A percentile compares a stretch with the other conserved stretches of the same genome.
These are phyloP conservation scores for Fonsecaea nubica DNA, from an alignment of 2,329 filamentous ascomycete genomes.

Conservation along the genomic window DNA sequence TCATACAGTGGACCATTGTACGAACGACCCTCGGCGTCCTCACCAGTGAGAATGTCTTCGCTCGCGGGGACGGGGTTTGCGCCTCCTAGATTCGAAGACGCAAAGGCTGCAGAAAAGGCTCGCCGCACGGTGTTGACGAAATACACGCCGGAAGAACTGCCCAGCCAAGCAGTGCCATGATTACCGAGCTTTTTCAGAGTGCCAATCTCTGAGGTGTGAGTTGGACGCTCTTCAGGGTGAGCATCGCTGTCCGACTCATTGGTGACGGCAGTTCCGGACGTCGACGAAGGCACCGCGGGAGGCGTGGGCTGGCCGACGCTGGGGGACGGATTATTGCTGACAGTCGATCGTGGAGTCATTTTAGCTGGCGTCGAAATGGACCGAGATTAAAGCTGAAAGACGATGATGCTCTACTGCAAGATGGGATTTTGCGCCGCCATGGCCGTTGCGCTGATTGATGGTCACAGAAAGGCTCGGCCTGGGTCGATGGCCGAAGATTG, in stretches of 20 bases:
- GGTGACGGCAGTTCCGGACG: slow-evolving; percentile 26
- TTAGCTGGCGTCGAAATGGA: neutral
- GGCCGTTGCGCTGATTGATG: neutral
- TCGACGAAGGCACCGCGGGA: slow-evolving; percentile 32
- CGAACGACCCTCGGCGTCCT: slow-evolving; percentile 39
- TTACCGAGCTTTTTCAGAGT: slow-evolving; percentile 52
- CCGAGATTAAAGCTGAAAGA: neutral
- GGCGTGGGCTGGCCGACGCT: slow-evolving; percentile 35
- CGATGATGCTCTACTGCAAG: slow-evolving; percentile 7
- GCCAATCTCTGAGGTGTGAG: slow-evolving; percentile 50
- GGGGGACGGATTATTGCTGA: slow-evolving; percentile 31
- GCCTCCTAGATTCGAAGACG: slow-evolving; percentile 34
- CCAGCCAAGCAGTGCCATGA: slow-evolving; percentile 59
- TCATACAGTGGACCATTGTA: slow-evolving; percentile 38
- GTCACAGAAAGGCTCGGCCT: neutral
- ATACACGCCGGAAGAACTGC: slow-evolving; percentile 60
- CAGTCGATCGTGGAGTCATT: slow-evolving; percentile 33
- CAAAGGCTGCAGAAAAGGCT: slow-evolving; percentile 54
- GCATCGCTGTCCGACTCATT: slow-evolving; percentile 37
- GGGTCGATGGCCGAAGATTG: neutral
- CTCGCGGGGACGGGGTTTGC: slow-evolving; percentile 39
- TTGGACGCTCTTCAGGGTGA: slow-evolving; percentile 37
- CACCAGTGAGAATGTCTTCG: slow-evolving; percentile 41
- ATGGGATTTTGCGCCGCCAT: slow-evolving; percentile 11
- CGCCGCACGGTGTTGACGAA: slow-evolving; percentile 62